Evolutionary conservation across 2,329 filamentous ascomycete species (phyloP), one percentile per base, ranked within the genome.

Genomic region (Zarea fungicola): DNA sequence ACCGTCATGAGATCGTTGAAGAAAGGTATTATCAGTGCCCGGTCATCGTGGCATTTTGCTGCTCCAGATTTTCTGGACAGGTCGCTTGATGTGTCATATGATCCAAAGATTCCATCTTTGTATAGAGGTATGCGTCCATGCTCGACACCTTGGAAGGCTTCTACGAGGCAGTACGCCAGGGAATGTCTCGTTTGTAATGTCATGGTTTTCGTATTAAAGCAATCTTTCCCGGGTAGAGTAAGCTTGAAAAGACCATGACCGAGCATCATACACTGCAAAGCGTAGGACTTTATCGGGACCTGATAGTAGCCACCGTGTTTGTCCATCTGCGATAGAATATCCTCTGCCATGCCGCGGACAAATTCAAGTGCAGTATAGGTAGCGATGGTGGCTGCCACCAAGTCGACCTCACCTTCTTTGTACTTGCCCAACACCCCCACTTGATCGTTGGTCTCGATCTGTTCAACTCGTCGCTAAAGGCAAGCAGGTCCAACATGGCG

Each of bases 11-110:
- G 22, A 35, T 55, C 49, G 3, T 60, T 56, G 7, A 67, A 52
- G 25, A 62, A 52, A 34, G 56, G 47, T 8, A 64, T 45, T 18
- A 67, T 48, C 14, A 68, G 52, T 31, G 61, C 58, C 41, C 62
- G 63, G 51, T 67, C 64, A 55, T 68, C 63, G 6, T 59, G 52
- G 49, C 62, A 66, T 51, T 64, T 64, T 19, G 66, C 54, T n/a
- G 53, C 47, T 6, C 52, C 18, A 34, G 49, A 59, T 57, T 63
- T 66, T 29, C 52, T 46, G 4, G 50, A 48, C 50, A 64, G 57
- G 51, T 65, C 50, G 18, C 54, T 58, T 8, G 53, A 55, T 2
- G 62, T 58, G 41, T 64, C 40, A 51, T 66, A 66, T 2, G 39
- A 55, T 13, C 62, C 61, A 43, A 60, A 65, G 42, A 57, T 56